phyloP scores from a whole-genome alignment of 2,329 filamentous ascomycete genomes.

The Tolypocladium endophyticum region DNA sequence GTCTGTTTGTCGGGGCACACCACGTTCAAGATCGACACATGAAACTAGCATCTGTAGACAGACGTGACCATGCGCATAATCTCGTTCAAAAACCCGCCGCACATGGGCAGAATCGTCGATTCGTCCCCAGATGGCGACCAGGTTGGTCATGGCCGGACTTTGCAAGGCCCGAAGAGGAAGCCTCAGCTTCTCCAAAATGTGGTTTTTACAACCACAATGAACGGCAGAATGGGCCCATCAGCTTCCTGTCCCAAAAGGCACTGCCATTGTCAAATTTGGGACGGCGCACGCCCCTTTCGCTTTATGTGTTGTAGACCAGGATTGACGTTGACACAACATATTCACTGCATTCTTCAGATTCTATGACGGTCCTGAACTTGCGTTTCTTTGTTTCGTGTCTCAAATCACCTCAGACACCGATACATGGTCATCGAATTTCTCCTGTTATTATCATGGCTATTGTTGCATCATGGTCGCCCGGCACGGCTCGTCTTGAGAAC shows the following conservation, averaged over 20 bases:
- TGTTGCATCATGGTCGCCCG: too few relatives aligned
- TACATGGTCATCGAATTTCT: not conserved
- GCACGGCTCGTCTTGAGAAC: too few relatives aligned
- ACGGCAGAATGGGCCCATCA: not conserved
- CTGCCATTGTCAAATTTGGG: not conserved
- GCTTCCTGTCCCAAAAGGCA: not conserved
- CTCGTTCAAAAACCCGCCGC: not conserved
- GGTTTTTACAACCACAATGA: not conserved
- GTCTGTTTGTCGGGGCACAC: not conserved
- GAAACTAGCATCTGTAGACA: not conserved
- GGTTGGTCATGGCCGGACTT: not conserved
- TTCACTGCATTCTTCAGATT: constrained; percentile 8
- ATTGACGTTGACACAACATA: constrained; percentile 6
- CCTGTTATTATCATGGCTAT: not conserved
- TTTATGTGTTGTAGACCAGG: not conserved
- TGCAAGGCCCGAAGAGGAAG: not conserved
- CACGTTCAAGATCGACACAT: not conserved
- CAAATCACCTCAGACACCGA: not conserved
- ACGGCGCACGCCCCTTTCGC: not conserved
- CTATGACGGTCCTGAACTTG: not conserved
- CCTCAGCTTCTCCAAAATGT: not conserved
- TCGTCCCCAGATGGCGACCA: not conserved
- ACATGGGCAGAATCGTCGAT: not conserved
- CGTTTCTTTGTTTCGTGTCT: not conserved
- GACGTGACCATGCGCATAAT: not conserved